Conservation (phyloP, 371 early-diverging fungal species). For the Mortierella sp. region DNA sequence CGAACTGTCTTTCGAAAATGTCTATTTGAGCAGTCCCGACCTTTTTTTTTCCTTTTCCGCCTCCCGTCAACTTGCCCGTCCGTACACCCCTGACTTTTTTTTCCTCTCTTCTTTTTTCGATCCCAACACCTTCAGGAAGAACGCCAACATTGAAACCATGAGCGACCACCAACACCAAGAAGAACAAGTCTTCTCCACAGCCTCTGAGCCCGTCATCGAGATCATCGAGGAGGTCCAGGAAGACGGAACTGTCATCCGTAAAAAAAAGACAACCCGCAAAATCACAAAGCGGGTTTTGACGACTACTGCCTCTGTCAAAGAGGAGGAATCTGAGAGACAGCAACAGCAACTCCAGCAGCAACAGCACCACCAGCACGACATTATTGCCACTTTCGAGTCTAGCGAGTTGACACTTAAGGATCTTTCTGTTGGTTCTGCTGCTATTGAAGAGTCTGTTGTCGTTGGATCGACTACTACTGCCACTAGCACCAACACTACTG, state of each 20-base stretch:
- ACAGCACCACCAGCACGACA: constrained; percentile 7
- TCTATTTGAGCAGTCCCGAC: neutral
- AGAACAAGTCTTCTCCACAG: constrained; percentile 35
- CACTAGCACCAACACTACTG: neutral
- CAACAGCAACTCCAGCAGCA: neutral
- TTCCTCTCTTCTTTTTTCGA: neutral
- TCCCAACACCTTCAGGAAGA: constrained; percentile 3
- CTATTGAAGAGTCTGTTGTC: neutral
- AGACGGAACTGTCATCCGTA: constrained; percentile 42
- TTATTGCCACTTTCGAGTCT: neutral
- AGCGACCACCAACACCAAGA: constrained; percentile 35
- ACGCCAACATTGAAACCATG: constrained; percentile 13
- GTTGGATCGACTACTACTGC: neutral
- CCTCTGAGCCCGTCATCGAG: constrained; percentile 37
- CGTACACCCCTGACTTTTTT: neutral
- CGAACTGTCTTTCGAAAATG: neutral
- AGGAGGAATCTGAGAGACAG: constrained; percentile 2
- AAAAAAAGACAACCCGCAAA: constrained; percentile 44
- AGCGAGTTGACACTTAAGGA: constrained; percentile 8
- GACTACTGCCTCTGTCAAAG: constrained; percentile 27
- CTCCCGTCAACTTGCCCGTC: neutral
- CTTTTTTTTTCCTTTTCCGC: neutral
- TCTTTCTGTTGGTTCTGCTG: neutral
- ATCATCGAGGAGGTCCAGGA: constrained; percentile 34
- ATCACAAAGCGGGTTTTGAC: constrained; percentile 36